A percentile compares a stretch with the other conserved stretches of the same genome.
These are phyloP conservation scores for Skeletonema marinoi DNA, from an alignment of 108 stramenopile genomes.

Conservation along the genomic window DNA sequence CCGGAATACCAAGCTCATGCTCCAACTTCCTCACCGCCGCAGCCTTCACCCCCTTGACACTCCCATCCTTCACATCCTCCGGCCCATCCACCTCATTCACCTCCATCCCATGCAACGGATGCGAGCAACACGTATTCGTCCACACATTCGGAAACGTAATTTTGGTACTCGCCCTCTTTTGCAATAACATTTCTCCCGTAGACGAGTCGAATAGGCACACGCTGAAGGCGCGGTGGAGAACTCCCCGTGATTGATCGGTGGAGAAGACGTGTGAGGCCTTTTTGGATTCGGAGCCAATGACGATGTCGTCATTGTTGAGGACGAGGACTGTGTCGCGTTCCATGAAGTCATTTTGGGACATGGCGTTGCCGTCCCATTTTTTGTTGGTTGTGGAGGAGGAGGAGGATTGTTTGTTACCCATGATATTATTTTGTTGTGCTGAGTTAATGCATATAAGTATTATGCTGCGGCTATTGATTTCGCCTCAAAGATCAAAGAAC, in stretches of 20 bases:
- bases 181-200: conserved; percentile 87
- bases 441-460: too few relatives aligned
- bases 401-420: not conserved
- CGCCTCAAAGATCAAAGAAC: too few relatives aligned
- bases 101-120: conserved; percentile 94
- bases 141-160: conserved; percentile 99
- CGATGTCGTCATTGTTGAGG: conserved; percentile 70
- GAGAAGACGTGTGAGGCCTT: conserved; percentile 71
- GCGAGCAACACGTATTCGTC: conserved; percentile 99
- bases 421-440: not conserved
- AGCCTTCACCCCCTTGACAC: conserved; percentile 89
- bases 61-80: conserved; percentile 62
- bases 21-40: conserved; percentile 97
- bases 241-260: conserved; percentile 64
- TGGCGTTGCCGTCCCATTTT: conserved; percentile 69
- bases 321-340: conserved; percentile 86
- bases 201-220: conserved; percentile 96
- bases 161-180: conserved; percentile 93
- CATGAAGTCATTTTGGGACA: conserved; percentile 86
- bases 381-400: not conserved
- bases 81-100: conserved; percentile 77
- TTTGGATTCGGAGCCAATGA: conserved; percentile 83
- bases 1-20: conserved; percentile 95
- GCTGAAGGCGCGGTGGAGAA: conserved; percentile 98
- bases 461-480: too few relatives aligned